These are phyloP conservation scores for Glaciozyma antarctica DNA, from an alignment of 768 basidiomycete genomes.

Conservation along the genomic window DNA sequence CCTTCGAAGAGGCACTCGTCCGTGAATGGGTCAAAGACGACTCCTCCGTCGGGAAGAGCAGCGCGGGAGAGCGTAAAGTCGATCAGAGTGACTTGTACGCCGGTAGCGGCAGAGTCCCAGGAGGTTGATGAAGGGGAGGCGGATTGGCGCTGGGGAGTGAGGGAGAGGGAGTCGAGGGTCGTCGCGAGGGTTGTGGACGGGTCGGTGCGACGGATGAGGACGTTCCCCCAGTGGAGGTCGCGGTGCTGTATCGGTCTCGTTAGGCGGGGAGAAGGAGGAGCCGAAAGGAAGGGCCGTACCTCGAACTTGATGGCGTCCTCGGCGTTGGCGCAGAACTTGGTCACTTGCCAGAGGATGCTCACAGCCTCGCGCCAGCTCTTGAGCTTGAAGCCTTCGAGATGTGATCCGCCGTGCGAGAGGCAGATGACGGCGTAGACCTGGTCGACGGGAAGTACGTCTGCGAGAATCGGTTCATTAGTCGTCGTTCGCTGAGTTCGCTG, in stretches of 20 bases:
- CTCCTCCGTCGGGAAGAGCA: slow-evolving; percentile 53
- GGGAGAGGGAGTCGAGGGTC: slow-evolving; percentile 37
- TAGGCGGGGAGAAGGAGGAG: slow-evolving; percentile 14
- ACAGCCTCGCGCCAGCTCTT: slow-evolving; percentile 71
- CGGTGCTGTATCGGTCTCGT: slow-evolving; percentile 58
- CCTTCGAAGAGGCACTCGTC: slow-evolving; percentile 88
- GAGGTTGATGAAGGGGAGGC: background rate
- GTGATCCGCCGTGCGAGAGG: slow-evolving; percentile 77
- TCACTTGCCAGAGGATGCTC: slow-evolving; percentile 83
- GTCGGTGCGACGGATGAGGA: slow-evolving; percentile 55
- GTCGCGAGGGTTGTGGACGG: slow-evolving; percentile 40
- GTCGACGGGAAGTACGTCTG: slow-evolving; percentile 63
- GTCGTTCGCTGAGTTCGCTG: background rate
- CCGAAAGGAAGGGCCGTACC: slow-evolving; percentile 46
- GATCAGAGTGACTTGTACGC: slow-evolving; percentile 74
- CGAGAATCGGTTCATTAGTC: background rate
- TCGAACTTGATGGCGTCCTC: slow-evolving; percentile 77
- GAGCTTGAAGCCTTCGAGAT: slow-evolving; percentile 79
- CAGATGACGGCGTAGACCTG: slow-evolving; percentile 86
- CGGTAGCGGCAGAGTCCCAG: slow-evolving; percentile 34
- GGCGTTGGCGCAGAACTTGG: slow-evolving; percentile 63
- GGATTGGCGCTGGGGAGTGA: background rate
- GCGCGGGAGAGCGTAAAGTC: slow-evolving; percentile 80
- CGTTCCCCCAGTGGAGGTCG: slow-evolving; percentile 97
- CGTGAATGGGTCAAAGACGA: slow-evolving; percentile 53